Base-by-base conservation (phyloP, 208 protist species). In the Leishmania turanica region DNA sequence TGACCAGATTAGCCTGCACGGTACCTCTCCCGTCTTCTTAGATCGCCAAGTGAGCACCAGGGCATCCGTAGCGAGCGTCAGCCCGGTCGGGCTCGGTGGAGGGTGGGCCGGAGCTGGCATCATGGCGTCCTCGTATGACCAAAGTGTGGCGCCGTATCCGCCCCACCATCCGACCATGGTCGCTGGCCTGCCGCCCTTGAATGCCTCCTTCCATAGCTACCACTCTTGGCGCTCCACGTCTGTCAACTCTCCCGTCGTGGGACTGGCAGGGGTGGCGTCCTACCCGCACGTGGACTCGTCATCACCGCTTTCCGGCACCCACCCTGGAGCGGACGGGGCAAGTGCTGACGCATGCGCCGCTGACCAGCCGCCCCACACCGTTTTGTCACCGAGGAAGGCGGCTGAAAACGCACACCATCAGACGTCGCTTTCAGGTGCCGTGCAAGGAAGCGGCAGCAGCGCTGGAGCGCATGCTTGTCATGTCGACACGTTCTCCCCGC, bases 1-100 rank as follows among this genome's bases (percentile, higher is more conserved):
- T 53, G 80, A 84, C 53, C 80, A 79, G 31, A 65, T 62, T 45
- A 84, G 80, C 62, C 75, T 75, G 45, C 65, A 60, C 74, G 70
- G 80, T 51, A 79, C 68, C 34, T 79, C 75, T 27, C 73, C 73
- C 40, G 64, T 54, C 24, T 64, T 62, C 13, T 54, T 79, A 15
- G 80, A 84, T 21, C 80, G 74, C 42, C 76, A 64, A 51, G 53
- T 53, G 73, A 84, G 66, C 42, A n/a, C 80, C 37, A 51, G 27
- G 24, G 65, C 45, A 42, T 60, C 77, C 19, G 37, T 31, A 3
- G 49, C 40, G 2, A 51, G 24, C 40, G 34, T n/a, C 51, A 24
- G 31, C 49, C 11, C 37, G 68, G 42, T 42, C 27, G 68, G 68
- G 24, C 24, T 53, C 34, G 51, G 51, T 3, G 49, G 71, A 53